A percentile compares a stretch with the other conserved stretches of the same genome.
phyloP scores from a whole-genome alignment of 1,139 yeast species.

The Debaryomyces singareniensis region DNA sequence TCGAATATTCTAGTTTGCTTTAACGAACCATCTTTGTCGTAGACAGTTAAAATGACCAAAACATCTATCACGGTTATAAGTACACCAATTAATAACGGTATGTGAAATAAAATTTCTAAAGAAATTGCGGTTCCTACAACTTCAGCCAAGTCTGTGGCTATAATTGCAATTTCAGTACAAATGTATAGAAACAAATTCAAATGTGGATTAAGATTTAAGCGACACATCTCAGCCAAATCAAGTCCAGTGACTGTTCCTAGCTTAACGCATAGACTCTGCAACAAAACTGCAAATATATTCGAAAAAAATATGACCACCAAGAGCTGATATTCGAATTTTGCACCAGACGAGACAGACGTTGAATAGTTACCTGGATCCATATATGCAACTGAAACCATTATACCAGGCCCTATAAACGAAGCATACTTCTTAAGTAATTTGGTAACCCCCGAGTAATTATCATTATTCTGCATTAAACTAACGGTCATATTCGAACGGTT shows the following conservation, averaged over 20 bases:
- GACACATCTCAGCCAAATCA: slow-evolving; percentile 72
- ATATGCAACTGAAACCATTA: slow-evolving; percentile 70
- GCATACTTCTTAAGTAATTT: slow-evolving; percentile 38
- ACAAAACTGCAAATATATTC: slow-evolving; percentile 63
- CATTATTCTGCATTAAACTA: not conserved
- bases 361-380: slow-evolving; percentile 83
- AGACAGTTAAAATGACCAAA: slow-evolving; percentile 58
- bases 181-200: slow-evolving; percentile 53
- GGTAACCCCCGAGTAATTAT: not conserved
- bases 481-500: no score
- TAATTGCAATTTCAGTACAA: slow-evolving; percentile 68
- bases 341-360: slow-evolving; percentile 75
- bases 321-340: slow-evolving; percentile 60
- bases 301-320: slow-evolving; percentile 59
- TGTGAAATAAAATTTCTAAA: slow-evolving; percentile 57
- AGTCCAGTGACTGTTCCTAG: slow-evolving; percentile 75
- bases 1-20: slow-evolving; percentile 63
- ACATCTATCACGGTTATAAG: slow-evolving; percentile 69
- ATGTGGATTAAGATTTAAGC: slow-evolving; percentile 52
- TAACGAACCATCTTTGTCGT: slow-evolving; percentile 66
- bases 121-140: slow-evolving; percentile 80
- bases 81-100: slow-evolving; percentile 65
- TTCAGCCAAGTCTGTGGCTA: slow-evolving; percentile 78
- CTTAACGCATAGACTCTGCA: slow-evolving; percentile 68
- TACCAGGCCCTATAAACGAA: slow-evolving; percentile 72